Conservation (phyloP, 2,329 filamentous ascomycete genomes). For the Whalleya microplaca region DNA sequence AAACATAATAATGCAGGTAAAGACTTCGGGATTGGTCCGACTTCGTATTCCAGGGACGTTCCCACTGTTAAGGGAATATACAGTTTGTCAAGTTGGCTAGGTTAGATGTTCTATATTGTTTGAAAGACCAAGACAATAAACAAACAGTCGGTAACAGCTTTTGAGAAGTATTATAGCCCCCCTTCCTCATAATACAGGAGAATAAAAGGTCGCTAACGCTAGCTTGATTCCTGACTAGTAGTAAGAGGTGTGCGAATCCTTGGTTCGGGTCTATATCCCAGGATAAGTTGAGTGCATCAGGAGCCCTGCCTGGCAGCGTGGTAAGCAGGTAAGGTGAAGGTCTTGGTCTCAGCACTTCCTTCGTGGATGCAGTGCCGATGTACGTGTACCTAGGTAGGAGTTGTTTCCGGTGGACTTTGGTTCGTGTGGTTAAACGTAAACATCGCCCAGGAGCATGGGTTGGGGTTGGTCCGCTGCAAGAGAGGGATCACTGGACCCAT, state of each 20-base stretch:
- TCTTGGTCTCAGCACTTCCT: not conserved
- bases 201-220: not conserved
- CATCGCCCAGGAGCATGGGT: conserved; percentile 15
- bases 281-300: conserved; percentile 29
- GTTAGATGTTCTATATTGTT: not conserved
- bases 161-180: not conserved
- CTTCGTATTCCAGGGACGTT: no score
- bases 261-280: conserved; percentile 20
- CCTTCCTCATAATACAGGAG: not conserved
- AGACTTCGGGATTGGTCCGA: not conserved
- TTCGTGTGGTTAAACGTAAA: conserved; percentile 25
- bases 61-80: no score
- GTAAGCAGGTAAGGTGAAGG: conserved; percentile 25
- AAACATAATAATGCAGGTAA: not conserved
- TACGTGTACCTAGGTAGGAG: conserved; percentile 8
- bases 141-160: not conserved
- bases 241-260: conserved; percentile 13
- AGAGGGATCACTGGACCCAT: conserved; percentile 27
- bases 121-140: not conserved
- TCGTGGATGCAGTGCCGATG: conserved; percentile 27
- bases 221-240: conserved; percentile 7
- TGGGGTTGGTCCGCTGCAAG: conserved; percentile 22
- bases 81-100: no score
- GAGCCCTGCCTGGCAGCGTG: no score
- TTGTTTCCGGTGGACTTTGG: conserved; percentile 7